phyloP scores from a whole-genome alignment of 2,329 filamentous ascomycete genomes.

The Leptographium wingfieldii region DNA sequence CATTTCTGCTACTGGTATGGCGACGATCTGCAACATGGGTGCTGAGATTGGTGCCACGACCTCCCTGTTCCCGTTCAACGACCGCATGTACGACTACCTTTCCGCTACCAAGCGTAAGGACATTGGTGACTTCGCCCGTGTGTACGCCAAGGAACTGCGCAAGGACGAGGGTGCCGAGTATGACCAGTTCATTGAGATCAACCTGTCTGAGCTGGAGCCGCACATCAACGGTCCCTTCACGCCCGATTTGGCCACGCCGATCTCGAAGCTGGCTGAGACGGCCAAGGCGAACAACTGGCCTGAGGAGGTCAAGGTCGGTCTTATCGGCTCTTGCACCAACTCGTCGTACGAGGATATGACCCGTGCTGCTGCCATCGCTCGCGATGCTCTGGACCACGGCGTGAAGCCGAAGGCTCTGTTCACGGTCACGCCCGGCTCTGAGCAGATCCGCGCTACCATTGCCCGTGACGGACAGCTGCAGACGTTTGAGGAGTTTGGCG shows the following conservation, averaged over 20 bases:
- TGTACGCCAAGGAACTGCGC: slow-evolving; percentile 80
- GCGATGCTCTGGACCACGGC: slow-evolving; percentile 82
- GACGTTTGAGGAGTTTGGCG: slow-evolving; percentile 77
- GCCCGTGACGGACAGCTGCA: slow-evolving; percentile 77
- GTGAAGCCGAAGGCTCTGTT: slow-evolving; percentile 89
- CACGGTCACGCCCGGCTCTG: slow-evolving; percentile 91
- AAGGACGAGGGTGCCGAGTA: slow-evolving; percentile 74
- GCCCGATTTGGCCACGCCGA: slow-evolving; percentile 82
- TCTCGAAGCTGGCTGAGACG: slow-evolving; percentile 78
- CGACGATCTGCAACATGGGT: slow-evolving; percentile 80
- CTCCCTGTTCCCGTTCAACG: slow-evolving; percentile 91
- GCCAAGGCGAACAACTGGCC: slow-evolving; percentile 84
- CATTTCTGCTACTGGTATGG: slow-evolving; percentile 82
- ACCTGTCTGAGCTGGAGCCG: slow-evolving; percentile 81
- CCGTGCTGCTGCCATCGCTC: slow-evolving; percentile 78
- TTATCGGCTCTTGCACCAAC: slow-evolving; percentile 98
- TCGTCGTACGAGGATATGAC: slow-evolving; percentile 99
- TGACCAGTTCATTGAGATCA: slow-evolving; percentile 80
- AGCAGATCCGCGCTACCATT: slow-evolving; percentile 91
- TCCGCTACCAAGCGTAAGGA: slow-evolving; percentile 76
- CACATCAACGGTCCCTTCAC: slow-evolving; percentile 97
- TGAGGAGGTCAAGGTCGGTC: slow-evolving; percentile 74
- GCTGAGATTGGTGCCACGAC: slow-evolving; percentile 90
- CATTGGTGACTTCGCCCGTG: slow-evolving; percentile 81
- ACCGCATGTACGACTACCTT: slow-evolving; percentile 95